Base-by-base conservation (phyloP, 805 yeast genomes). In the Yamadazyma nakazawae region DNA sequence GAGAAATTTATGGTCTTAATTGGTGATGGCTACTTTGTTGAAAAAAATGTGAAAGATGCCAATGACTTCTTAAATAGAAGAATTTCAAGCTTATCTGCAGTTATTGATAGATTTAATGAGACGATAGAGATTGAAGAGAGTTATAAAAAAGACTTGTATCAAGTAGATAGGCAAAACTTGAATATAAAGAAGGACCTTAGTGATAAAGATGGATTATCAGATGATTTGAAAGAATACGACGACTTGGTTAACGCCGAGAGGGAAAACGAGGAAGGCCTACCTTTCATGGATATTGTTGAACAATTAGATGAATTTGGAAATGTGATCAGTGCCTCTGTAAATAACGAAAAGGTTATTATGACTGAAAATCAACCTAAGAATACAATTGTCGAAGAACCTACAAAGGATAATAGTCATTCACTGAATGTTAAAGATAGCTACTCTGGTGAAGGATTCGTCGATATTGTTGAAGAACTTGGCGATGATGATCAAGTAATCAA, bases 301-400 rank as follows among this genome's bases (percentile, higher is more conserved):
- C 66, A 61, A 44, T 63, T 91, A 34, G 96, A 90, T 62, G 96
- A 88, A 0, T 82, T 86, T n/a, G 97, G 82, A 0, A 81, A 86
- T 49, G 74, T 90, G 1, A 59, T 85, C 2, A 50, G 53, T 7
- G 66, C 54, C 5, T 64, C 37, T 5, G 43, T 47, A 6, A 51
- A 47, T 28, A 48, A 43, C 21, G 26, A 46, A 26, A 14, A 25
- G 26, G 26, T 31, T 26, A 18, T 2, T 13, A 13, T 8, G 19
- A 9, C 8, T 21, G 19, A 40, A 24, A 21, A 14, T 16, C 19
- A 34, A 16, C 6, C 19, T n/a, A 17, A 13, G 18, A 19, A 30
- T 14, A 30, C 5, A 4, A 16, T 16, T 13, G 21, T 12, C 16
- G 34, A 21, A 21, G 19, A 34, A 16, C 21, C 17, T 21, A 10